Base-by-base conservation (phyloP, 192 early-diverging fungal genomes). In the Coemansia sp. region DNA sequence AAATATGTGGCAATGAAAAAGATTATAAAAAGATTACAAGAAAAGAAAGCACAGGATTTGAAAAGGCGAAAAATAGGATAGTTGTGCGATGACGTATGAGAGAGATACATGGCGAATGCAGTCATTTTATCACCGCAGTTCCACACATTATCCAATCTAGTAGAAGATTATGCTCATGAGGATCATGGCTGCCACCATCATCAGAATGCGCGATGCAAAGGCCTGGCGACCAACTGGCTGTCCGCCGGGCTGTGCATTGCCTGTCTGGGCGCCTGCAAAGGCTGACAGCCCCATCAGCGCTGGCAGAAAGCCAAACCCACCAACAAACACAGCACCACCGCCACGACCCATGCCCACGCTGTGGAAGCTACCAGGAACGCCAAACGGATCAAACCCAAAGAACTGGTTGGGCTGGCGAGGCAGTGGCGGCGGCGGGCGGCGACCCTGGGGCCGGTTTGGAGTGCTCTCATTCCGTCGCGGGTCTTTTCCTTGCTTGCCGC, bases 111-210 rank as follows among this genome's bases (percentile, higher is more conserved):
- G 31, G 31, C 31, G 21, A 44, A 8, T 26, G 58, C 9, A 20
- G 15, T 11, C 51, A 18, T 53, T 15, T 23, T 53, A 52, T 52
- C 44, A 15, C 46, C 15, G 4, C 40, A 42, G 40, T 5, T 42
- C 11, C 21, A 52, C 3, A 18, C 2, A 3, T n/a, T 14, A 3
- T 40, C 15, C 46, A 6, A 10, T 25, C 42, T 70, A 92, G 67
- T 88, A 89, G 20, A 92, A 82, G 40, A 95, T 28, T 48, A 95
- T 89, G 54, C 85, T 86, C 52, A 93, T 83, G 28, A 93, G 71
- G n/a, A 90, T 71, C 66, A 95, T 82, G 5, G 86, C 84, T 0
- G 89, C 85, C 54, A 93, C 60, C 87, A 93, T 92, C 72, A 96
- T 82, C 54, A 93, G 89, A 56, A 93, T 67, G 11, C 92, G 78